A percentile compares a stretch with the other conserved stretches of the same genome.
These are phyloP conservation scores for Nemophila menziesii DNA, from an alignment of 257 asterid species.

Conservation along the genomic window DNA sequence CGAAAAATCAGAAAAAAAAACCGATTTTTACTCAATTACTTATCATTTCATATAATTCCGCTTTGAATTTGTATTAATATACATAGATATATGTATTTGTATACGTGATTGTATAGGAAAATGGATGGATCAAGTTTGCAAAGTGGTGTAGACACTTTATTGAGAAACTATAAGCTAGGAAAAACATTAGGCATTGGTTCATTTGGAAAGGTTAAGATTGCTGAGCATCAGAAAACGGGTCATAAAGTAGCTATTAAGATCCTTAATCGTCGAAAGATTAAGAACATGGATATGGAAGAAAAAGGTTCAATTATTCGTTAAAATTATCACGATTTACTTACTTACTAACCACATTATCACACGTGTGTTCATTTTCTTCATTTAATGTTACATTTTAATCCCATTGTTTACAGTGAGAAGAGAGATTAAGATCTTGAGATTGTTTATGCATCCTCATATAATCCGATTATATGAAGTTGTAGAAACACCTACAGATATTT, in stretches of 20 bases:
- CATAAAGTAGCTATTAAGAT: conserved; percentile 91
- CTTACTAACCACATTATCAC: background rate
- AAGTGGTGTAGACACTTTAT: conserved; percentile 51
- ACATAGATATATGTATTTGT: background rate
- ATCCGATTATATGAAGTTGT: conserved; percentile 60
- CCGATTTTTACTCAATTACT: no score
- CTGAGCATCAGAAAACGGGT: conserved; percentile 71
- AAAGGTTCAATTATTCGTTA: conserved; percentile 32
- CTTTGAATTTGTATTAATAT: background rate
- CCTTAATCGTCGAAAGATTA: conserved; percentile 65
- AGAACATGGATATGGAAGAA: conserved; percentile 79
- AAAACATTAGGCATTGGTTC: conserved; percentile 91
- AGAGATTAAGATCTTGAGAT: conserved; percentile 47
- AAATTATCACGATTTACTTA: background rate
- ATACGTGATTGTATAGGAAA: conserved; percentile 19
- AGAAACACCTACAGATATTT: conserved; percentile 43
- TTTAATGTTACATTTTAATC: background rate
- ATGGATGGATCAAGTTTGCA: conserved; percentile 62
- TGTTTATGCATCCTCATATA: conserved; percentile 50
- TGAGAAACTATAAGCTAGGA: conserved; percentile 81
- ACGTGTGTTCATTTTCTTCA: background rate
- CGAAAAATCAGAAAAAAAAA: background rate
- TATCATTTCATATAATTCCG: background rate
- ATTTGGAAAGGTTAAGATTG: conserved; percentile 80
- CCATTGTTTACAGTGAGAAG: conserved; percentile 29